Evolutionary conservation across 2,329 filamentous ascomycete species (phyloP).

Genomic region (Macroventuria anomochaeta): DNA sequence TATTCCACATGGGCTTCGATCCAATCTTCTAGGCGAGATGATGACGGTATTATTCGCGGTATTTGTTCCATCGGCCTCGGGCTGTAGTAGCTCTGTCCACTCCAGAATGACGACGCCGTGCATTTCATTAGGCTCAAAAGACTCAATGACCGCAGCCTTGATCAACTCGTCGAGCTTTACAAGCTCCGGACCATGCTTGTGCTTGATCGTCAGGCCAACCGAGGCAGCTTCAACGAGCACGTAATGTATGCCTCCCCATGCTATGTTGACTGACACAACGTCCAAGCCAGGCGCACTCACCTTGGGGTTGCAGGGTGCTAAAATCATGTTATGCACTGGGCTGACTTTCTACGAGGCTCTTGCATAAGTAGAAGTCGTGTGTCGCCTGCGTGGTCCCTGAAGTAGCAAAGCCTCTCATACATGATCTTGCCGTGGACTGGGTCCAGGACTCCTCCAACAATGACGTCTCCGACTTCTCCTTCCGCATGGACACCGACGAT

Average conservation of each 20-base stretch:
- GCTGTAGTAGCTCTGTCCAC: slow-evolving; percentile 48
- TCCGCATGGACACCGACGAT: slow-evolving; percentile 44
- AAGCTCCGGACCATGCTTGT: slow-evolving; percentile 44
- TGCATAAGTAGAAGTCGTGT: slow-evolving; percentile 54
- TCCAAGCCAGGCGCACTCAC: slow-evolving; percentile 51
- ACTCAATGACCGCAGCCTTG: slow-evolving; percentile 48
- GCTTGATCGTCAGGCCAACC: slow-evolving; percentile 43
- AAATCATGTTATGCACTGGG: slow-evolving; percentile 54
- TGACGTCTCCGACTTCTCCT: slow-evolving; percentile 58
- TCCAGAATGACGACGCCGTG: slow-evolving; percentile 50
- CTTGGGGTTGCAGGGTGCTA: slow-evolving; percentile 53
- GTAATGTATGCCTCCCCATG: slow-evolving; percentile 57
- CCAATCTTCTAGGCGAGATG: slow-evolving; percentile 54
- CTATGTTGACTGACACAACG: slow-evolving; percentile 52
- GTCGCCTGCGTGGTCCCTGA: slow-evolving; percentile 50
- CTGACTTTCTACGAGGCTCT: slow-evolving; percentile 54
- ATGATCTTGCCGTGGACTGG: slow-evolving; percentile 51
- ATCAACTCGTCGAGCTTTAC: slow-evolving; percentile 54
- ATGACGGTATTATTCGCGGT: slow-evolving; percentile 51
- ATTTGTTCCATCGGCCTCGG: slow-evolving; percentile 28
- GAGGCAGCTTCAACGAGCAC: slow-evolving; percentile 51
- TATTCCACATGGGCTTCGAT: slow-evolving; percentile 56
- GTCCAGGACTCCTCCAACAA: slow-evolving; percentile 57
- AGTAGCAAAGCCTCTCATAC: slow-evolving; percentile 57
- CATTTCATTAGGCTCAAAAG: slow-evolving; percentile 48